phyloP scores from a whole-genome alignment of 805 yeast species.

The Barnettozyma siamensis region DNA sequence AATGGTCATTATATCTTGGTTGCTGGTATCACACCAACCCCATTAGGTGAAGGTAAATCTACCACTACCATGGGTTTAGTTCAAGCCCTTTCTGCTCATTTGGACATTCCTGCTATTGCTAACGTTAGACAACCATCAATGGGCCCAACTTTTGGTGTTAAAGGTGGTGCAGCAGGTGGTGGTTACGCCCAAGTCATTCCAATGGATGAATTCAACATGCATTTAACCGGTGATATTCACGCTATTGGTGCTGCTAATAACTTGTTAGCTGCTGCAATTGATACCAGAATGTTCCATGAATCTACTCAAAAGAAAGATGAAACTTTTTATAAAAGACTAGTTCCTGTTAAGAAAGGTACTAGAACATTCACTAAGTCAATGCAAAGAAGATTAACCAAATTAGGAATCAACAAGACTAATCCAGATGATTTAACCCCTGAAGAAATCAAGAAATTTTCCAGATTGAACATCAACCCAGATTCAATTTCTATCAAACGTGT shows the following conservation, averaged over 20 bases:
- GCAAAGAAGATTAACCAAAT: constrained; percentile 65
- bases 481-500: constrained; percentile 91
- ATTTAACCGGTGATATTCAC: constrained; percentile 95
- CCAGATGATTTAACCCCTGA: constrained; percentile 77
- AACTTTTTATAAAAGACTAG: constrained; percentile 78
- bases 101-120: constrained; percentile 79
- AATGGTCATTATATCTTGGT: constrained; percentile 88
- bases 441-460: constrained; percentile 69
- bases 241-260: constrained; percentile 94
- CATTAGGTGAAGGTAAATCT: constrained; percentile 96
- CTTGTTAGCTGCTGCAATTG: constrained; percentile 92
- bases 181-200: constrained; percentile 98
- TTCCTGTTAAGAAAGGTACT: constrained; percentile 77
- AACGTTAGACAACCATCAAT: constrained; percentile 96
- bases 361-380: constrained; percentile 76
- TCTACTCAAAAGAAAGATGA: constrained; percentile 58
- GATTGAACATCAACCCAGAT: constrained; percentile 83
- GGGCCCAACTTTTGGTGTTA: constrained; percentile 99
- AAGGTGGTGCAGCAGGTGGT: constrained; percentile 99
- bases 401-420: constrained; percentile 76
- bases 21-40: constrained; percentile 98
- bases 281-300: constrained; percentile 96
- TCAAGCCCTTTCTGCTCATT: constrained; percentile 93
- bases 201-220: constrained; percentile 98
- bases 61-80: constrained; percentile 95